A percentile compares a stretch with the other conserved stretches of the same genome.
Evolutionary conservation across 352 stramenopile genomes (phyloP).

Genomic region (Globisporangium okanoganense): DNA sequence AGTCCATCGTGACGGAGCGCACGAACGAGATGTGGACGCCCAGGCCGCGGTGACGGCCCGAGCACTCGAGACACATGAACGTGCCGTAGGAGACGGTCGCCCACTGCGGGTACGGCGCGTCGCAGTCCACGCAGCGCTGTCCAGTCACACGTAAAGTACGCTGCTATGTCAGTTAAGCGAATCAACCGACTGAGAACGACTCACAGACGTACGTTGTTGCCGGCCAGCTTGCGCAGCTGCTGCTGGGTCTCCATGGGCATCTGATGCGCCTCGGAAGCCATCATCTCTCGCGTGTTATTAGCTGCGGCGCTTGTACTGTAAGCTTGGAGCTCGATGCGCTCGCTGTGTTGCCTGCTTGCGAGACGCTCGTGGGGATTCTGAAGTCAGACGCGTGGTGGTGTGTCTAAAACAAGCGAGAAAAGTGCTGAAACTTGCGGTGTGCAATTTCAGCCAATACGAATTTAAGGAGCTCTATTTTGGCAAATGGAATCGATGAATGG

Average conservation of each 20-base stretch:
- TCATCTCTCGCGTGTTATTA: background rate
- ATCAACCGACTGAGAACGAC: no score
- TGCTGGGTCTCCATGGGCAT: conserved; percentile 85
- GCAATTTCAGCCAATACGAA: background rate
- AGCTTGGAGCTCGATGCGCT: background rate
- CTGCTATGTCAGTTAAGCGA: background rate
- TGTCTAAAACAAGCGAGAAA: conserved; percentile 2
- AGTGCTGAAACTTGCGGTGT: conserved; percentile 3
- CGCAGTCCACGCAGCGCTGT: conserved; percentile 92
- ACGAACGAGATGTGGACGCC: conserved; percentile 94
- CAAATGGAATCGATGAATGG: background rate
- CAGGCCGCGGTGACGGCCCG: conserved; percentile 87
- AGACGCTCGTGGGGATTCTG: background rate
- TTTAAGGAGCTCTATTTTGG: background rate
- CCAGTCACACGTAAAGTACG: background rate
- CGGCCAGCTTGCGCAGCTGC: conserved; percentile 72
- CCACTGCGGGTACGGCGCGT: conserved; percentile 93
- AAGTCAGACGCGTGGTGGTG: background rate
- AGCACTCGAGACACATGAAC: conserved; percentile 96
- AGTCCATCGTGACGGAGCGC: conserved; percentile 83
- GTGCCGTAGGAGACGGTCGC: conserved; percentile 93
- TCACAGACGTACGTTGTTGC: conserved; percentile 69
- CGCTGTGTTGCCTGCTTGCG: conserved; percentile 1
- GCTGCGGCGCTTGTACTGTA: background rate
- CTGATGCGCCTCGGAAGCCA: conserved; percentile 56